These are phyloP conservation scores for Hypoxylon sp. DNA, from an alignment of 2,329 filamentous ascomycete species.

Conservation along the genomic window DNA sequence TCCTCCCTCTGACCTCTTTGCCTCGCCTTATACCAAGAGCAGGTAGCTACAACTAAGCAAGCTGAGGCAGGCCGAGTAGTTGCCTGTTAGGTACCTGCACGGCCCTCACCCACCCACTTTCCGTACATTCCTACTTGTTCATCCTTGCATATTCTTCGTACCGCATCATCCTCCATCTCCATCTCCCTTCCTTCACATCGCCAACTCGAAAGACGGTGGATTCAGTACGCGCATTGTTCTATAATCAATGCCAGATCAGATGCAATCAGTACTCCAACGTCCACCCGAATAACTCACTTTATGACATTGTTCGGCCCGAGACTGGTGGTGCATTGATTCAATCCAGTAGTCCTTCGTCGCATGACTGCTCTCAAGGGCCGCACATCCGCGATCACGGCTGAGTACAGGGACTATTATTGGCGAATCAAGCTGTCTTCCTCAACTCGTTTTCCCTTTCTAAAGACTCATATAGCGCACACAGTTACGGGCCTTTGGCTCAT, in stretches of 20 bases:
- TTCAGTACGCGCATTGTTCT: constrained; percentile 9
- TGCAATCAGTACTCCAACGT: background rate
- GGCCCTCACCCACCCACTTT: constrained; percentile 4
- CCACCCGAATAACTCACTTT: background rate
- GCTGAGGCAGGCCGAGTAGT: background rate
- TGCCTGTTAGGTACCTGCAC: constrained; percentile 10
- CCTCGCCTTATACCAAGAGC: background rate
- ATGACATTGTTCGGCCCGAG: background rate
- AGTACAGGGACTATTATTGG: constrained; percentile 4
- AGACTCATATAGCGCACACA: background rate
- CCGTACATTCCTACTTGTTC: background rate
- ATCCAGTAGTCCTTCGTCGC: background rate
- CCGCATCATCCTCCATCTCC: background rate
- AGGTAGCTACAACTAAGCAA: background rate
- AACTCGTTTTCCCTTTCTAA: background rate
- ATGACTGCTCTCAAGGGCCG: constrained; percentile 2
- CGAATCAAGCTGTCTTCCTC: constrained; percentile 4
- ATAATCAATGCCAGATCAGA: background rate
- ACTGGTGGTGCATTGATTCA: background rate
- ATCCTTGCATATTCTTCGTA: constrained; percentile 12
- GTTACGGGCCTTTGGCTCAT: constrained; percentile 1
- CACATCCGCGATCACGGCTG: constrained; percentile 2
- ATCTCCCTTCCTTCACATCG: constrained; percentile 17
- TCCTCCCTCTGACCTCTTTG: background rate
- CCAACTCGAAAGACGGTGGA: constrained; percentile 9